phyloP scores from a whole-genome alignment of 139 green algal genomes.

The Astrephomene gubernaculifera region DNA sequence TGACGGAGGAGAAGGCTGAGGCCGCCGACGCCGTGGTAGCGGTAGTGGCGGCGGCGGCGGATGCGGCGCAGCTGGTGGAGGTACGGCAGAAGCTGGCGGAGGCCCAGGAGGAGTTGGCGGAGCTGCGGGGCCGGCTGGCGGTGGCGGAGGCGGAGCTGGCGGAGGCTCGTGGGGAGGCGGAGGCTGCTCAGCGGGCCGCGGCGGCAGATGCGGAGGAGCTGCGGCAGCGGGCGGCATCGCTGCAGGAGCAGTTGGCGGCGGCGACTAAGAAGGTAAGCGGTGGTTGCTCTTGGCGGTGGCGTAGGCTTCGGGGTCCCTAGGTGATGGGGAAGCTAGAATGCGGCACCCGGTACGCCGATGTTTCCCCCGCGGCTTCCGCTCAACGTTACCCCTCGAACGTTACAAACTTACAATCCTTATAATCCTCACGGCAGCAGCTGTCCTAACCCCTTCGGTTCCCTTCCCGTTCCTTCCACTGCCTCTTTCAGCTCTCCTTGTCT shows the following conservation, averaged over 20 bases:
- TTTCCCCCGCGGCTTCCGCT: too few species aligned
- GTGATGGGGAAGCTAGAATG: too few species aligned
- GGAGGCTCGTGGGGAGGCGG: background rate
- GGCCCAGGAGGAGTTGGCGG: background rate
- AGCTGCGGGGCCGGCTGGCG: background rate
- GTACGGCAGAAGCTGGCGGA: constrained; percentile 3
- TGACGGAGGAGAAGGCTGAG: constrained; percentile 11
- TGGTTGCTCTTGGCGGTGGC: background rate
- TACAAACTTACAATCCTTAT: too few species aligned
- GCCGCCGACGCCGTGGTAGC: background rate
- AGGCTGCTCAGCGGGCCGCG: background rate
- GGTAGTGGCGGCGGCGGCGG: background rate
- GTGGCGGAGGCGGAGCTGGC: background rate
- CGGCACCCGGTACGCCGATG: too few species aligned
- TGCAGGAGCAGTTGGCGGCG: constrained; percentile 6
- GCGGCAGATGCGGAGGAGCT: background rate
- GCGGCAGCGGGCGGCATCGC: background rate
- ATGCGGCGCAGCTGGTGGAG: background rate
- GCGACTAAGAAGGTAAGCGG: background rate
- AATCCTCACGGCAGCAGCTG: too few species aligned
- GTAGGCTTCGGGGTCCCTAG: too few species aligned
- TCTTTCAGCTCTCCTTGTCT: constrained; percentile 14
- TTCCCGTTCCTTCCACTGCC: too few species aligned
- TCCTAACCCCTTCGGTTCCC: too few species aligned
- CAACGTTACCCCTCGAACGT: too few species aligned